phyloP scores from a whole-genome alignment of 2,329 filamentous ascomycete genomes.

The Sclerotiophoma versabilis region DNA sequence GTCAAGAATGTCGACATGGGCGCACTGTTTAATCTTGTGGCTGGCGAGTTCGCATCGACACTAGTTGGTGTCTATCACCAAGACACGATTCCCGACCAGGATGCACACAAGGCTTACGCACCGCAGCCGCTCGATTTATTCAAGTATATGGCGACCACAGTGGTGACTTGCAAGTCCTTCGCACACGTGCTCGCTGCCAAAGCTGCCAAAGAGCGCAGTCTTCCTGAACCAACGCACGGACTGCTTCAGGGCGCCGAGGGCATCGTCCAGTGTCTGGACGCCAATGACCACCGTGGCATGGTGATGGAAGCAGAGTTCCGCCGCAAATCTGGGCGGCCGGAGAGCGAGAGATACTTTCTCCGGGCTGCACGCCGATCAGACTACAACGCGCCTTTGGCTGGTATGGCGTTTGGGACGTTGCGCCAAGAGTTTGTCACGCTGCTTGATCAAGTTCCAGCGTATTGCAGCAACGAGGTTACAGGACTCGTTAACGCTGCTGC shows the following conservation, averaged over 20 bases:
- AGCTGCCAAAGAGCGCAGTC: conserved; percentile 76
- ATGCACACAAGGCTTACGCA: conserved; percentile 52
- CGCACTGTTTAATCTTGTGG: conserved; percentile 73
- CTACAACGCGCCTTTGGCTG: conserved; percentile 22
- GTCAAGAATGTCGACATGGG: conserved; percentile 55
- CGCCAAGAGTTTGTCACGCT: conserved; percentile 64
- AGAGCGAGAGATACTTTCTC: conserved; percentile 72
- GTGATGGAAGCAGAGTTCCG: conserved; percentile 88
- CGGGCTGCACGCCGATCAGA: conserved; percentile 25
- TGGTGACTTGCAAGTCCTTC: conserved; percentile 77
- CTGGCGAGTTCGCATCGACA: conserved; percentile 70
- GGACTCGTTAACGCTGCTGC: conserved; percentile 34
- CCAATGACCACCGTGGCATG: conserved; percentile 63
- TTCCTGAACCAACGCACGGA: conserved; percentile 79
- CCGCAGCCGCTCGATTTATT: conserved; percentile 71
- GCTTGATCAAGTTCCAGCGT: conserved; percentile 73
- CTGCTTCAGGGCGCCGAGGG: conserved; percentile 80
- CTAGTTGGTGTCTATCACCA: conserved; percentile 82
- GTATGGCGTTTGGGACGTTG: conserved; percentile 41
- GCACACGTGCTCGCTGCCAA: conserved; percentile 77
- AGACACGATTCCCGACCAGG: conserved; percentile 66
- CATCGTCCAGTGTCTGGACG: conserved; percentile 71
- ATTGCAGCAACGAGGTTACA: conserved; percentile 22
- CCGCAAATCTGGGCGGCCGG: conserved; percentile 78
- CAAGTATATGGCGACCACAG: conserved; percentile 85